A percentile compares a stretch with the other conserved stretches of the same genome.
Evolutionary conservation across 805 yeast species (phyloP).

Genomic region (Kazachstania viticola): DNA sequence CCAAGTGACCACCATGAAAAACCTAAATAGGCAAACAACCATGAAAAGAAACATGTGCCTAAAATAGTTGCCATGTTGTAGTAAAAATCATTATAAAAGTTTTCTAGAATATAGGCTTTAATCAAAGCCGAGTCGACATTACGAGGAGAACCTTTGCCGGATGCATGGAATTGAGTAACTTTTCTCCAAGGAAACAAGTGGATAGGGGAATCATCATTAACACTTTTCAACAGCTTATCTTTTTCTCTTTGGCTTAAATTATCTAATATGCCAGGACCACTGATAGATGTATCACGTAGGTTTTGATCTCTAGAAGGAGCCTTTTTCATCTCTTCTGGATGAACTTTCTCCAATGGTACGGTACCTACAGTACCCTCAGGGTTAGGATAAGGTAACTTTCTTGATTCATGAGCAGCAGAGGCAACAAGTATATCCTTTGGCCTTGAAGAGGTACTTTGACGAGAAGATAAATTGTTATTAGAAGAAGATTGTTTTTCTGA

Average conservation of each 20-base stretch:
- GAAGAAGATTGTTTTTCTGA: no score
- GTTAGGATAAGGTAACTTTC: slow-evolving; percentile 18
- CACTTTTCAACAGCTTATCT: slow-evolving; percentile 5
- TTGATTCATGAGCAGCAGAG: slow-evolving; percentile 10
- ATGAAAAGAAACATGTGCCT: slow-evolving; percentile 64
- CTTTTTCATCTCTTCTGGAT: slow-evolving; percentile 12
- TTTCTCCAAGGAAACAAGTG: slow-evolving; percentile 28
- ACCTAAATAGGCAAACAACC: slow-evolving; percentile 53
- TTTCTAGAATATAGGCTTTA: slow-evolving; percentile 54
- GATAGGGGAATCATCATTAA: slow-evolving; percentile 8
- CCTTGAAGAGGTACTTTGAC: no score
- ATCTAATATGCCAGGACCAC: slow-evolving; percentile 14
- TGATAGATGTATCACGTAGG: slow-evolving; percentile 22
- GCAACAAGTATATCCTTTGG: slow-evolving; percentile 15
- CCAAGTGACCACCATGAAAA: slow-evolving; percentile 53
- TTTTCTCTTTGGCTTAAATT: slow-evolving; percentile 6
- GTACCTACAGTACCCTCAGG: slow-evolving; percentile 19
- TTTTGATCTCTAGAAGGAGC: slow-evolving; percentile 20
- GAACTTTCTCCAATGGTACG: slow-evolving; percentile 21
- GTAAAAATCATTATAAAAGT: slow-evolving; percentile 60
- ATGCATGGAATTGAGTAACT: slow-evolving; percentile 22
- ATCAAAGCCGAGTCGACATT: slow-evolving; percentile 27
- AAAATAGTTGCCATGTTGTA: slow-evolving; percentile 53
- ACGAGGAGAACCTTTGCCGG: slow-evolving; percentile 10
- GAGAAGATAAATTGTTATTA: no score